Evolutionary conservation across 1,284 basidiomycete genomes (phyloP).

Genomic region (Lentinus polychrous): DNA sequence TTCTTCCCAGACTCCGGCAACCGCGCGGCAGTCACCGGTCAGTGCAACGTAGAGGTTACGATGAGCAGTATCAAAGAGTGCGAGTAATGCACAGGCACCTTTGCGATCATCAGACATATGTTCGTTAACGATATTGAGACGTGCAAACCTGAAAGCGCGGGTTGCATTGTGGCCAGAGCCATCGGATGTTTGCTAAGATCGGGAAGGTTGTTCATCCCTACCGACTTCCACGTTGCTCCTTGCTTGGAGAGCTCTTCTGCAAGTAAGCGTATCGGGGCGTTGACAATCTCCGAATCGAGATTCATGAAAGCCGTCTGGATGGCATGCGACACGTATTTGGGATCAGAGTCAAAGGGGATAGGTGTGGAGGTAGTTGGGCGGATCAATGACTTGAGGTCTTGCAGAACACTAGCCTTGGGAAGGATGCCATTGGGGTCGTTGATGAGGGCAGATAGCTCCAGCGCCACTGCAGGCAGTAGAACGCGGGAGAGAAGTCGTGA

Average conservation of each 20-base stretch:
- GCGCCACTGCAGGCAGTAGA: conserved; percentile 81
- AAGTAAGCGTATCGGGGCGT: conserved; percentile 71
- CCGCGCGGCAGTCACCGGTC: conserved; percentile 92
- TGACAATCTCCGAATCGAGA: conserved; percentile 75
- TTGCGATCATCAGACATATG: conserved; percentile 9
- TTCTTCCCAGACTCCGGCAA: conserved; percentile 87
- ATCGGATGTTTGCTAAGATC: conserved; percentile 69
- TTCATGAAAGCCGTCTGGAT: conserved; percentile 76
- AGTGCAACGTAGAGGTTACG: conserved; percentile 84
- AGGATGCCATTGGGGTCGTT: conserved; percentile 26
- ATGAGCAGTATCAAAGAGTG: conserved; percentile 78
- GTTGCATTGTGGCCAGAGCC: conserved; percentile 63
- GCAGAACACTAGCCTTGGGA: conserved; percentile 27
- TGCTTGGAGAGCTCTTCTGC: conserved; percentile 48
- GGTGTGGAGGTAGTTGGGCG: conserved; percentile 25
- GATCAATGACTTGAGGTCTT: conserved; percentile 36
- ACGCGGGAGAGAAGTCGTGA: conserved; percentile 80
- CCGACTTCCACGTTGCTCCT: conserved; percentile 21
- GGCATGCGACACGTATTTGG: conserved; percentile 58
- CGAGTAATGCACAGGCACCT: conserved; percentile 86
- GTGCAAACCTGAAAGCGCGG: conserved; percentile 63
- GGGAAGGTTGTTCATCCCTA: conserved; percentile 46
- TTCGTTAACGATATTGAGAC: not conserved
- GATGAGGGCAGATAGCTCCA: conserved; percentile 62
- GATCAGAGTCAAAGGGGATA: conserved; percentile 43